Evolutionary conservation across 2,329 filamentous ascomycete genomes (phyloP), one percentile per base, ranked within the genome.

Genomic region (Claviceps sp.): DNA sequence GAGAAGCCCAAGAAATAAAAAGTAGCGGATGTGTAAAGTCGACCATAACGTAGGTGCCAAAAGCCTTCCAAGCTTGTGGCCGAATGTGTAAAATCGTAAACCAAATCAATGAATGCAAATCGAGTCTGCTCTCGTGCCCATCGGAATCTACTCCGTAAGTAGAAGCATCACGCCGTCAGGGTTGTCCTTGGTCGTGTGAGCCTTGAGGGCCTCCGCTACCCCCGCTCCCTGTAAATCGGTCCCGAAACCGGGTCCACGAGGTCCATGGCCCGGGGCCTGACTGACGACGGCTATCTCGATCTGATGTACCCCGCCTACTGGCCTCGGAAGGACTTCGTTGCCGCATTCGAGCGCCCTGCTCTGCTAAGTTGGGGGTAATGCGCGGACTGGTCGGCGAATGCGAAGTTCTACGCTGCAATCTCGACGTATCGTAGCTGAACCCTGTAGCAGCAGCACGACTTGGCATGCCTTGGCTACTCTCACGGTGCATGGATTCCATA

Each of bases 281-380:
- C 34, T 58, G 57, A 30, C 62, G 60, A n/a, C 64, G 61, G 18
- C 65, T 60, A 4, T 63, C 62, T 36, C 65, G 63, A 14, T 63
- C 61, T 9, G 52, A 54, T 9, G 51, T 59, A 22, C 58, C 62
- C 18, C 57, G 61, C 26, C 66, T 66, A 44, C 61, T 67, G 53
- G 61, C 64, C 47, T 67, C 59, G 0, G 69, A 69, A 6, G 70
- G 68, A 50, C 68, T 71, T 40, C 68, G 62, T 54, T 72, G 64
- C 44, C 68, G 61, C 58, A 66, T 64, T 11, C 65, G 62, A 18
- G 62, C 62, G 5, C 62, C 61, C 14, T 63, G 60, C 20, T 66
- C 62, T 36, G 60, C 61, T 18, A 61, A 59, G 26, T 55, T 60
- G 16, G 60, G 52, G 40, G 56, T 34, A 4, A 34, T 52, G 48